Evolutionary conservation across 2,329 filamentous ascomycete species (phyloP).

Genomic region (Penicillium vulpinum): DNA sequence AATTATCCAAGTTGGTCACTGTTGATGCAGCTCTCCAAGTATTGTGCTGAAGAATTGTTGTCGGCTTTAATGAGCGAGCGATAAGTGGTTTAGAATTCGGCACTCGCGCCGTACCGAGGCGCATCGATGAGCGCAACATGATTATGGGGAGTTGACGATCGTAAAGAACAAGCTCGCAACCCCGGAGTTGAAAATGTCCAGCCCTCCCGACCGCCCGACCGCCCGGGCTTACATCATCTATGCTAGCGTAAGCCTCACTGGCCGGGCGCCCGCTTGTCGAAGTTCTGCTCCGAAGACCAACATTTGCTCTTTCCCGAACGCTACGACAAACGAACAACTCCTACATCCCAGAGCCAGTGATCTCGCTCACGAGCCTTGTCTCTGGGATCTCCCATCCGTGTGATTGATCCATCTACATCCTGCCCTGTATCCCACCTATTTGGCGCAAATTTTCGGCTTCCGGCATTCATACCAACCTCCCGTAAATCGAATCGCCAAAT

Average conservation of each 20-base stretch:
- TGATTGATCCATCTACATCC: conserved; percentile 19
- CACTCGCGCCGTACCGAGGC: conserved; percentile 27
- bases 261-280: conserved; percentile 8
- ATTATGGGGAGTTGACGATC: conserved; percentile 9
- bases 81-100: conserved; percentile 20
- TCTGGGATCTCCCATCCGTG: conserved; percentile 20
- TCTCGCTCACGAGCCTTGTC: conserved; percentile 15
- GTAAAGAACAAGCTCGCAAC: background rate
- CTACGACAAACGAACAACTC: background rate
- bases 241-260: conserved; percentile 9
- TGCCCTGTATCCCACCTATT: conserved; percentile 12
- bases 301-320: conserved; percentile 5
- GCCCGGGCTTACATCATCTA: conserved; percentile 8
- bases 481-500: background rate
- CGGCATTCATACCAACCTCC: background rate
- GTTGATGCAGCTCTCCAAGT: conserved; percentile 49
- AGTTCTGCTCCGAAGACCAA: conserved; percentile 12
- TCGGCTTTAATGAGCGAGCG: conserved; percentile 21
- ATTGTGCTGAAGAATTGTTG: conserved; percentile 17
- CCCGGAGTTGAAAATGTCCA: conserved; percentile 11
- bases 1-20: conserved; percentile 72
- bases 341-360: conserved; percentile 23
- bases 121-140: conserved; percentile 38
- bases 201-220: background rate
- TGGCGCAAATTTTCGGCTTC: conserved; percentile 24